Evolutionary conservation across 129 eudicot genomes (phyloP).

Genomic region (Chrysanthemum makinoi): DNA sequence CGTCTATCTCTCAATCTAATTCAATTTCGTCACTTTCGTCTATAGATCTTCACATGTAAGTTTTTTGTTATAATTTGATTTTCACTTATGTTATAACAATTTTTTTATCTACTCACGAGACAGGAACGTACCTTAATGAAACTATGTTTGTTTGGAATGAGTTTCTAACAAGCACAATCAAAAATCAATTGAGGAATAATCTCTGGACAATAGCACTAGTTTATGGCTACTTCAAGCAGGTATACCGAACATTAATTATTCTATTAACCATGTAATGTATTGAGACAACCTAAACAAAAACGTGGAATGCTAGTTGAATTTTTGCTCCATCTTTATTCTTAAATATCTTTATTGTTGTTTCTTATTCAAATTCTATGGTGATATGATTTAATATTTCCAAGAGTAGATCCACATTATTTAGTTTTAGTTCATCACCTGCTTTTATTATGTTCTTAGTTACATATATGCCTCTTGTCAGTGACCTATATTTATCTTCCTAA

Average conservation of each 20-base stretch:
- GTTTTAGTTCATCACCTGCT: no score
- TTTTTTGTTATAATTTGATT: no score
- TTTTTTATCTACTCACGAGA: constrained; percentile 43
- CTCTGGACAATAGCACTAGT: constrained; percentile 90
- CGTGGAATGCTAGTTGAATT: neutral
- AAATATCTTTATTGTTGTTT: neutral
- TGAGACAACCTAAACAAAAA: no score
- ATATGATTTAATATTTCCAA: no score
- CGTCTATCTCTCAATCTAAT: no score
- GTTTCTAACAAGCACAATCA: constrained; percentile 74
- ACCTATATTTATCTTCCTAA: no score
- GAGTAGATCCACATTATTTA: no score
- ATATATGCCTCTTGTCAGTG: no score
- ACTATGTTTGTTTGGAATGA: constrained; percentile 98
- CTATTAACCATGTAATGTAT: neutral
- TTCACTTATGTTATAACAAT: no score
- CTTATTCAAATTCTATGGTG: neutral
- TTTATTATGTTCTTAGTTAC: no score
- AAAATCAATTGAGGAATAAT: constrained; percentile 67
- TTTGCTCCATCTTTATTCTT: neutral
- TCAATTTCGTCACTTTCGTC: no score
- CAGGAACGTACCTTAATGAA: constrained; percentile 50
- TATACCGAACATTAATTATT: constrained; percentile 21
- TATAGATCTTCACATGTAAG: no score
- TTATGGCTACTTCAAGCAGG: constrained; percentile 91